Conservation (phyloP, 31 red algal species). For the Endocladia muricata region DNA sequence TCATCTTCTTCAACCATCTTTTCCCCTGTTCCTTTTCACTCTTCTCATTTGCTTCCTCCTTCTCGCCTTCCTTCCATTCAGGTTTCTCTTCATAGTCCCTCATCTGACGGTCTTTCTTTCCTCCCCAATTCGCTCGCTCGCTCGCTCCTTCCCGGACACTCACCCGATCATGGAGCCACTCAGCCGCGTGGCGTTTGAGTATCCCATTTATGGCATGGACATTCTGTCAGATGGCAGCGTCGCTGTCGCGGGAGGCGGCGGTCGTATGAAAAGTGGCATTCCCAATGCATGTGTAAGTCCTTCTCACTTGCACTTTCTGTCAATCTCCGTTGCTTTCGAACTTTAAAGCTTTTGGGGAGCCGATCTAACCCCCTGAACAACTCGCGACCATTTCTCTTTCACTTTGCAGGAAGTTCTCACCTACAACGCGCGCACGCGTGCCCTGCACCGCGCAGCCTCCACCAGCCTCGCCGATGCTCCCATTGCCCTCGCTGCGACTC, state of each 20-base stretch:
- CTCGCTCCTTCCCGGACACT: neutral
- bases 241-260: constrained; percentile 53
- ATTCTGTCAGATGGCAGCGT: neutral
- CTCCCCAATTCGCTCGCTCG: too few relatives aligned
- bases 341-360: too few relatives aligned
- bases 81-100: too few relatives aligned
- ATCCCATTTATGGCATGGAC: constrained; percentile 48
- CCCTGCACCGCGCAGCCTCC: constrained; percentile 5
- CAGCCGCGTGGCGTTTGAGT: constrained; percentile 20
- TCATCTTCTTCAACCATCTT: too few relatives aligned
- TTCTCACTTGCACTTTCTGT: neutral
- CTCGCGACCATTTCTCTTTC: too few relatives aligned
- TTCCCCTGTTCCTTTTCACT: too few relatives aligned
- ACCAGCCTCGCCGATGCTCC: constrained; percentile 33
- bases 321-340: neutral
- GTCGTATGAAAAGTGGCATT: constrained; percentile 55
- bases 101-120: too few relatives aligned
- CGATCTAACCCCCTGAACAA: too few relatives aligned
- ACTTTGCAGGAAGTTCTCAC: constrained; percentile 33
- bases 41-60: too few relatives aligned
- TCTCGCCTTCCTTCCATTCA: too few relatives aligned
- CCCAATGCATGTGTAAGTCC: constrained; percentile 58
- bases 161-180: constrained; percentile 52
- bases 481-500: constrained; percentile 32
- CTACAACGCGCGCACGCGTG: constrained; percentile 11